Evolutionary conservation across 148 eudicot species (phyloP).

Genomic region (Rhododendron simsii): DNA sequence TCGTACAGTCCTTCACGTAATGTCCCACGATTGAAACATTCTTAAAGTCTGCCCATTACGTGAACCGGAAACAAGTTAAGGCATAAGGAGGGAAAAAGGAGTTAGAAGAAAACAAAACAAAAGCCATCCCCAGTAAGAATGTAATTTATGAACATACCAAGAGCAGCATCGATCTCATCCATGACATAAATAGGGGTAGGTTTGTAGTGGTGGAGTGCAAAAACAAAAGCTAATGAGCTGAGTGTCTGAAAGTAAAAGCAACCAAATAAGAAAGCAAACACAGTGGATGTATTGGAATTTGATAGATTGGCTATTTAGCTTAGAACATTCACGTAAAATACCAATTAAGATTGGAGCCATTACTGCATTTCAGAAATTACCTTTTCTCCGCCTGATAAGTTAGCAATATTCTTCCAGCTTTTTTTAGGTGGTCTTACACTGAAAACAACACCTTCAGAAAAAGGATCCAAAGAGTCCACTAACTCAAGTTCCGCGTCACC

Average conservation of each 20-base stretch:
- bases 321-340: no score
- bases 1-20: conserved; percentile 90
- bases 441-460: conserved; percentile 95
- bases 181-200: conserved; percentile 95
- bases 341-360: background rate
- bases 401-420: conserved; percentile 96
- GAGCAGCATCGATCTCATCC: conserved; percentile 99
- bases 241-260: conserved; percentile 59
- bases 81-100: background rate
- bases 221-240: conserved; percentile 91
- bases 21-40: conserved; percentile 97
- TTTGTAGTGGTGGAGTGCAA: conserved; percentile 96
- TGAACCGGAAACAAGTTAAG: background rate
- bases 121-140: background rate
- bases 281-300: background rate
- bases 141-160: conserved; percentile 43
- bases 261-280: conserved; percentile 12
- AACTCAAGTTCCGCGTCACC: conserved; percentile 98
- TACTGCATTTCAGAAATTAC: conserved; percentile 22
- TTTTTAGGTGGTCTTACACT: conserved; percentile 99
- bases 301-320: background rate
- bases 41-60: conserved; percentile 63
- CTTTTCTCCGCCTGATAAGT: conserved; percentile 98
- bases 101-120: background rate
- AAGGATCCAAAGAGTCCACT: conserved; percentile 95